Conservation (phyloP, 345 rosid species). For the Jatropha curcas region DNA sequence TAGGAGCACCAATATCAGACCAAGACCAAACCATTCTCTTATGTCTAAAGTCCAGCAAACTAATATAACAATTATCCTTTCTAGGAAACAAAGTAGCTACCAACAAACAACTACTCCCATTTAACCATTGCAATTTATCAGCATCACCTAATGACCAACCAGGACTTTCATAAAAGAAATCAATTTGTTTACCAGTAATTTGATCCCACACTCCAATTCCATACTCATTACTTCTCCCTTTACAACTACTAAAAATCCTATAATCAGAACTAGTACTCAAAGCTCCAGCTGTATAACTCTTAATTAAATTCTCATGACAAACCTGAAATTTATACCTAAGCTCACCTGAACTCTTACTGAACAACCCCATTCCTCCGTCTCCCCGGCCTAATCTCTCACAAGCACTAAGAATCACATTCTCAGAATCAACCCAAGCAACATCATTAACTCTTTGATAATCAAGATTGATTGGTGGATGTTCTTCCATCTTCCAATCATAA, state of each 20-base stretch:
- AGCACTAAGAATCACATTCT: conserved; percentile 61
- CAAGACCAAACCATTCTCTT: conserved; percentile 94
- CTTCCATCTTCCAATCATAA: conserved; percentile 87
- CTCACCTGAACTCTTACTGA: conserved; percentile 68
- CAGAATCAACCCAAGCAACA: conserved; percentile 73
- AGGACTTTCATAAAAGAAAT: conserved; percentile 79
- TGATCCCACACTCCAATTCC: conserved; percentile 99
- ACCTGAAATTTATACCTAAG: conserved; percentile 75
- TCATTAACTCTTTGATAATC: conserved; percentile 93
- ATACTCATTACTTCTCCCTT: conserved; percentile 89
- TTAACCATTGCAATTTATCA: conserved; percentile 83
- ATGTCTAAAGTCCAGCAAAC: conserved; percentile 79
- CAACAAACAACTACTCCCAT: conserved; percentile 67
- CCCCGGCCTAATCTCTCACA: conserved; percentile 79
- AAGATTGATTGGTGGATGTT: conserved; percentile 70
- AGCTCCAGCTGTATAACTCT: conserved; percentile 92
- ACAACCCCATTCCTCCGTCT: conserved; percentile 97
- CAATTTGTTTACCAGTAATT: conserved; percentile 72
- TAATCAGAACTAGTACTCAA: conserved; percentile 61
- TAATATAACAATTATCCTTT: conserved; percentile 91
- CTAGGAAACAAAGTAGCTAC: conserved; percentile 96
- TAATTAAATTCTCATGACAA: conserved; percentile 60
- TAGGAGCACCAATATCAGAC: conserved; percentile 72
- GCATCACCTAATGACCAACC: conserved; percentile 98
- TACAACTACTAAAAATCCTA: conserved; percentile 77